Base-by-base conservation (phyloP, 306 rosid genomes). In the Echinosophora koreensis region DNA sequence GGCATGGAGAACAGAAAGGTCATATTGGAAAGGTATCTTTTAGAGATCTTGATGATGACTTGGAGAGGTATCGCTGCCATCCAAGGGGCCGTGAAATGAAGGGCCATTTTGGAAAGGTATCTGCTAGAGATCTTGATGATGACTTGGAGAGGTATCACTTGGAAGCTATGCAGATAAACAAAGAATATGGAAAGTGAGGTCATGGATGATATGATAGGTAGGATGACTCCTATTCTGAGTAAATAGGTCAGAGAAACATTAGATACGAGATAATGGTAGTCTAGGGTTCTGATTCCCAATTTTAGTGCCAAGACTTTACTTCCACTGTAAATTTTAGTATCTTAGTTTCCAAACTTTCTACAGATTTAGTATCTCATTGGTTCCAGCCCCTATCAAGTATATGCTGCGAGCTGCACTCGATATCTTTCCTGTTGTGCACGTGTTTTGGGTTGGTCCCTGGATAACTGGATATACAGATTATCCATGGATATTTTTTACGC, bases 111-210 rank as follows among this genome's bases (percentile, higher is more conserved):
- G 65, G 66, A 55, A 81, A 73, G 70, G 13, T 84, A 60, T 78
- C 90, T 28, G 78, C 46, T 9, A 75, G 80, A 66, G 92, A 88
- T 54, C 92, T 90, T 51, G 92, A 90, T 58, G 89, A 88, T 16
- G 95, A 90, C 27, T 77, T 90, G 90, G 95, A 88, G 83, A 81
- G 18, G 56, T 88, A 90, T 83, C 89, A 34, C 68, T 70, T 16
- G 3, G 79, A 78, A 34, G 87, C 86, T 76, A 68, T 18, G 82
- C 27, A 32, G 81, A 27, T 71, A 49, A 77, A 28, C 5, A 32
- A 65, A 10, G 30, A 55, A 64, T 32, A 30, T 11, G 37, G 46
- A 78, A 73, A 83, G 59, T 69, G 77, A 72, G 42, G 35, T 32
- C 28, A 28, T 17, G 55, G 18, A 14, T 27, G 37, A 49, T 65